These are phyloP conservation scores for Sporothrix euskadiensis DNA, from an alignment of 2,329 filamentous ascomycete genomes.

Conservation along the genomic window DNA sequence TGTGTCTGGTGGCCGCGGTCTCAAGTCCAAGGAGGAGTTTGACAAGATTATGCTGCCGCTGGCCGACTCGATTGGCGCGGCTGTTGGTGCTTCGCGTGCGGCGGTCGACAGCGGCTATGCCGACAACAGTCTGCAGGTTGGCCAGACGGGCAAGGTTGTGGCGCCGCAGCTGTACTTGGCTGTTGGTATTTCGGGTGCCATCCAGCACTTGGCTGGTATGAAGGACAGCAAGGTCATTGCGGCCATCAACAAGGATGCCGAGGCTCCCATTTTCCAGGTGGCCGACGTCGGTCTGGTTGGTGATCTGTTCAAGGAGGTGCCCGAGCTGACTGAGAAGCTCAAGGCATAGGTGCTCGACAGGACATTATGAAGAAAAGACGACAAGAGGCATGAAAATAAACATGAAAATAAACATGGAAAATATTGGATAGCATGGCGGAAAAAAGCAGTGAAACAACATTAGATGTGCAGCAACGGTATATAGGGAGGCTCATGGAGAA, in stretches of 20 bases:
- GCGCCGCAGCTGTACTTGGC: conserved; percentile 94
- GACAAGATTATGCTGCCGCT: conserved; percentile 89
- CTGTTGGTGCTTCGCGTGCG: conserved; percentile 89
- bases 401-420: conserved; percentile 12
- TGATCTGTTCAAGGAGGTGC: conserved; percentile 93
- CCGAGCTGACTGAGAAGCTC: conserved; percentile 93
- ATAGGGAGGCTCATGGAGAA: neutral
- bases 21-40: conserved; percentile 98
- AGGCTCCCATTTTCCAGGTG: conserved; percentile 97
- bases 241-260: conserved; percentile 95
- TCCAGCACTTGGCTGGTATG: conserved; percentile 98
- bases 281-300: conserved; percentile 94
- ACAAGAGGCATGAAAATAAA: conserved; percentile 20
- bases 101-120: conserved; percentile 97
- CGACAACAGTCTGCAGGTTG: conserved; percentile 97
- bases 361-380: neutral
- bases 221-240: conserved; percentile 99
- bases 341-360: conserved; percentile 48
- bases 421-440: neutral
- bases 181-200: conserved; percentile 93
- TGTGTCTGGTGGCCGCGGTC: conserved; percentile 87
- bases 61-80: conserved; percentile 90
- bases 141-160: conserved; percentile 98
- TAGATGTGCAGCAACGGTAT: conserved; percentile 8
- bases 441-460: neutral